Percentiles rank a stretch among this genome's conserved stretches.
Conservation (phyloP, 768 basidiomycete genomes). For the Pulveroboletus sp. region DNA sequence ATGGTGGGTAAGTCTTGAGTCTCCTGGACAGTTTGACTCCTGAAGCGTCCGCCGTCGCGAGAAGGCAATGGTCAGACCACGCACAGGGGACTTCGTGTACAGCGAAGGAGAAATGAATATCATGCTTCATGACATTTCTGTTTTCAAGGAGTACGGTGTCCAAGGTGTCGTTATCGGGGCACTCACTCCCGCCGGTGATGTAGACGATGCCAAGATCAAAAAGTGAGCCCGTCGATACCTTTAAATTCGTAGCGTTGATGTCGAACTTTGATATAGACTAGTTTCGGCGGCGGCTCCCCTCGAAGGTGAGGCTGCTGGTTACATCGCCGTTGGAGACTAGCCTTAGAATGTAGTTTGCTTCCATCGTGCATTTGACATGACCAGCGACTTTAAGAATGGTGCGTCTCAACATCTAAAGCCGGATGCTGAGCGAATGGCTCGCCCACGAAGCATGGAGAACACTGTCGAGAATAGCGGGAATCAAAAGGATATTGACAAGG, state of each 20-base stretch:
- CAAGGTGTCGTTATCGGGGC: constrained; percentile 67
- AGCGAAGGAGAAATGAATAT: constrained; percentile 59
- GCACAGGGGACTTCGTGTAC: constrained; percentile 78
- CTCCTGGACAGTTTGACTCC: neutral
- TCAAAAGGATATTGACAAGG: constrained; percentile 82
- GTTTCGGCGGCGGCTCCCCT: constrained; percentile 54
- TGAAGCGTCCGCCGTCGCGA: neutral
- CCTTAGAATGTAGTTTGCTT: constrained; percentile 56
- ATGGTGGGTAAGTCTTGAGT: constrained; percentile 60
- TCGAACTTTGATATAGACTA: constrained; percentile 38
- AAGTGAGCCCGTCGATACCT: constrained; percentile 26
- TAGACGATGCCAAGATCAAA: constrained; percentile 58
- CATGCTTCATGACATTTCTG: constrained; percentile 69
- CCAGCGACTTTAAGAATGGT: constrained; percentile 52
- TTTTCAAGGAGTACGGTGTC: constrained; percentile 54
- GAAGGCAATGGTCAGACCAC: constrained; percentile 78
- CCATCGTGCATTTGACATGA: constrained; percentile 79
- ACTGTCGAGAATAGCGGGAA: constrained; percentile 53
- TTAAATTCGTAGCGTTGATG: neutral
- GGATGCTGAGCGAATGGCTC: neutral
- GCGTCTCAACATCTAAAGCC: constrained; percentile 1
- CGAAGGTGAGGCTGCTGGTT: constrained; percentile 44
- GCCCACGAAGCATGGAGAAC: constrained; percentile 32
- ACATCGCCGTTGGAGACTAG: neutral
- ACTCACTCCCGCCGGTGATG: constrained; percentile 50